These are phyloP conservation scores for Dactylellina sp. DNA, from an alignment of 2,329 filamentous ascomycete species.

Conservation along the genomic window DNA sequence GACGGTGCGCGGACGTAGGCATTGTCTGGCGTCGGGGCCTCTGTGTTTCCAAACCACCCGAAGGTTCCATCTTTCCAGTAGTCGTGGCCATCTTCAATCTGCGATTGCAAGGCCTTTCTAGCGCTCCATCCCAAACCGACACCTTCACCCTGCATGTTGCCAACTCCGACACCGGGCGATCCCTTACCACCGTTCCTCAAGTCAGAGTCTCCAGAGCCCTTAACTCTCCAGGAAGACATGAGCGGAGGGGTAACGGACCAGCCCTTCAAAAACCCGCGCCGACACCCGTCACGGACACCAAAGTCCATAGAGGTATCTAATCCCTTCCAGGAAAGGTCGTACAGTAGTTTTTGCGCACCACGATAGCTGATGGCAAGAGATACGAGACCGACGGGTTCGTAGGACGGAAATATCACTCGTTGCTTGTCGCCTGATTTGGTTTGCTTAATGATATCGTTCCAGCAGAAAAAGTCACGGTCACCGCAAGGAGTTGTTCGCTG, in stretches of 20 bases:
- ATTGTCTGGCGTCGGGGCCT: constrained; percentile 38
- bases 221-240: constrained; percentile 52
- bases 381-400: constrained; percentile 50
- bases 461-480: constrained; percentile 54
- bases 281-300: constrained; percentile 42
- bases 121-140: constrained; percentile 47
- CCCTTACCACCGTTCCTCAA: constrained; percentile 52
- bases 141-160: constrained; percentile 51
- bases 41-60: constrained; percentile 37
- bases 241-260: constrained; percentile 52
- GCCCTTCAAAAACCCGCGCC: constrained; percentile 41
- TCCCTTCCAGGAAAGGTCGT: constrained; percentile 52
- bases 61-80: constrained; percentile 51
- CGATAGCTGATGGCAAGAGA: constrained; percentile 40
- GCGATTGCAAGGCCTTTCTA: constrained; percentile 25
- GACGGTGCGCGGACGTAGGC: constrained; percentile 21
- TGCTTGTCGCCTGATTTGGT: constrained; percentile 34
- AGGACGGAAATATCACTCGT: constrained; percentile 46
- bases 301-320: constrained; percentile 52
- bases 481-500: constrained; percentile 34
- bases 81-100: constrained; percentile 28
- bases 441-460: constrained; percentile 54
- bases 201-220: constrained; percentile 52
- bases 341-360: constrained; percentile 52
- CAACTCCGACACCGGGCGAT: constrained; percentile 23